Percentiles rank a stretch among this genome's conserved stretches.
These are phyloP conservation scores for Exidia glandulosa DNA, from an alignment of 768 basidiomycete genomes.

Conservation along the genomic window DNA sequence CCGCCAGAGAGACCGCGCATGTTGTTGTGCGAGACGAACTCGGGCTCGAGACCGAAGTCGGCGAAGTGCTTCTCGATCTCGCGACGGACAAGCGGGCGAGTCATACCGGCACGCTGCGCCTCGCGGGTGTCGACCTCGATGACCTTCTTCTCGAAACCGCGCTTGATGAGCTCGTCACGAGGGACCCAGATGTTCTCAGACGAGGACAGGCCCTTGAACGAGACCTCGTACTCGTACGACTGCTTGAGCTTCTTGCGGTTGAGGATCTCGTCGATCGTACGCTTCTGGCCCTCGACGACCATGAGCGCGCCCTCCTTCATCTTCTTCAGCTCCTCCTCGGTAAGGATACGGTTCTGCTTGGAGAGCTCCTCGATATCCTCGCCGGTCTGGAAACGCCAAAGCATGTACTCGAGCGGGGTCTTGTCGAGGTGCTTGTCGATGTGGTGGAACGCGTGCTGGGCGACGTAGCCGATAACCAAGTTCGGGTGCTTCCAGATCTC, in stretches of 20 bases:
- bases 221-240: constrained; percentile 96
- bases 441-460: constrained; percentile 99
- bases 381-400: constrained; percentile 99
- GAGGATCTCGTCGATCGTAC: constrained; percentile 85
- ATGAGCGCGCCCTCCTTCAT: constrained; percentile 91
- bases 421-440: constrained; percentile 98
- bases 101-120: constrained; percentile 90
- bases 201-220: constrained; percentile 88
- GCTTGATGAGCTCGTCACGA: constrained; percentile 94
- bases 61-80: constrained; percentile 99
- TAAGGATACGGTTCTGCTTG: constrained; percentile 83
- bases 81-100: constrained; percentile 92
- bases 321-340: constrained; percentile 81
- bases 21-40: constrained; percentile 98
- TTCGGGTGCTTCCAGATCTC: constrained; percentile 99
- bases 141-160: constrained; percentile 99
- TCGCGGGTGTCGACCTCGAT: constrained; percentile 95
- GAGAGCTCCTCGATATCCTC: constrained; percentile 95
- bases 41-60: constrained; percentile 97
- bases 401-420: constrained; percentile 97
- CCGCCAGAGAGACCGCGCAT: constrained; percentile 99
- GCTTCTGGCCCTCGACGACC: constrained; percentile 89
- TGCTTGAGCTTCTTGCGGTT: constrained; percentile 97
- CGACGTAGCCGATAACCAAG: constrained; percentile 98
- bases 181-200: constrained; percentile 98